Evolutionary conservation across 83 land plant species (phyloP).

Genomic region (Thuja plicata): DNA sequence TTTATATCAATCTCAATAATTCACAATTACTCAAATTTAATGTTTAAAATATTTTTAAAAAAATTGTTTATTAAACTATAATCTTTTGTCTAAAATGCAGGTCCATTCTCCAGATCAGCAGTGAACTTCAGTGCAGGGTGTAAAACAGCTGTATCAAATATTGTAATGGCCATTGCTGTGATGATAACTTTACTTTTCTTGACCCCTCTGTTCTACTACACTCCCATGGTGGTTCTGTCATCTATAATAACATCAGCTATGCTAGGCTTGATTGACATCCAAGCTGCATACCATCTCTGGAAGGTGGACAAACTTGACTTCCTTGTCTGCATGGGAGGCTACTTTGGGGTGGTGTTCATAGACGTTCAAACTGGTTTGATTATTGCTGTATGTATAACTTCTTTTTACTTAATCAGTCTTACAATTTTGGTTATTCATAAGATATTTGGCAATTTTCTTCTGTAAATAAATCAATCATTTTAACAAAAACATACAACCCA

Average conservation of each 20-base stretch:
- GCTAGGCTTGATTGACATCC: slow-evolving; percentile 65
- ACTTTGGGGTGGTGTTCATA: slow-evolving; percentile 73
- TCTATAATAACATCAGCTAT: slow-evolving; percentile 40
- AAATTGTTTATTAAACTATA: no score
- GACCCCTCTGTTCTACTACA: slow-evolving; percentile 36
- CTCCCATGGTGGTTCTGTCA: slow-evolving; percentile 35
- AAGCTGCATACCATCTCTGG: slow-evolving; percentile 67
- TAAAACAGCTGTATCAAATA: slow-evolving; percentile 33
- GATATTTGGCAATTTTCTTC: no score
- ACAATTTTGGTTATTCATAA: not conserved
- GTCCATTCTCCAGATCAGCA: slow-evolving; percentile 44
- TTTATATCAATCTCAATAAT: no score
- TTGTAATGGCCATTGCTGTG: slow-evolving; percentile 39
- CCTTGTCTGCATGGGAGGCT: slow-evolving; percentile 65
- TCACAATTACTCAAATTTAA: no score
- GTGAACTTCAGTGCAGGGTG: slow-evolving; percentile 41
- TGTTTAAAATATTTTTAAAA: no score
- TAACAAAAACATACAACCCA: no score
- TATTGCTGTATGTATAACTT: slow-evolving; percentile 48
- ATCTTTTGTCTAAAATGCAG: slow-evolving; percentile 11
- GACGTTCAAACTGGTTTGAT: slow-evolving; percentile 75
- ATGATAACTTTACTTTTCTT: slow-evolving; percentile 23
- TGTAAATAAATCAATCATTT: no score
- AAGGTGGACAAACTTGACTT: slow-evolving; percentile 81
- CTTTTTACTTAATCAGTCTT: not conserved